Percentiles rank a stretch among this genome's conserved stretches.
Conservation (phyloP, 768 basidiomycete genomes). For the Tylopilus cervinicoccineus region DNA sequence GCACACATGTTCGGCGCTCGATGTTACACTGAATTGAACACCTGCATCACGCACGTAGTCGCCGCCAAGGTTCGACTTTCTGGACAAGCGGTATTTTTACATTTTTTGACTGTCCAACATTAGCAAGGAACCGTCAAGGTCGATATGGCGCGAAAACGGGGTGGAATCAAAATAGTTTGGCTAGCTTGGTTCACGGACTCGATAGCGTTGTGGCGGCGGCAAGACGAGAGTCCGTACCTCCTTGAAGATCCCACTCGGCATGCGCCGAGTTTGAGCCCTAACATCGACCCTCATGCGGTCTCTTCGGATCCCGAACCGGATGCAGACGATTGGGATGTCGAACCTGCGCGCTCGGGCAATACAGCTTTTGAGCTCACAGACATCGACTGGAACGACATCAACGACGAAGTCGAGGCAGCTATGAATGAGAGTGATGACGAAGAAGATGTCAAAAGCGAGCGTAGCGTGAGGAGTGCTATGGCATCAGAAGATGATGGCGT, state of each 20-base stretch:
- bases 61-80: slow-evolving; percentile 66
- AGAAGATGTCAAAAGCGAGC: slow-evolving; percentile 35
- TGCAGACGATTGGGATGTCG: slow-evolving; percentile 64
- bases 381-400: slow-evolving; percentile 80
- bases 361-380: slow-evolving; percentile 48
- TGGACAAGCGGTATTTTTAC: slow-evolving; percentile 1
- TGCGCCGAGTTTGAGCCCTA: slow-evolving; percentile 40
- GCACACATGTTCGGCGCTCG: slow-evolving; percentile 87
- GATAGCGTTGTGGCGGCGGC: slow-evolving; percentile 80
- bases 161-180: slow-evolving; percentile 82
- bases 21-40: slow-evolving; percentile 65
- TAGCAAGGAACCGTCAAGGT: slow-evolving; percentile 93
- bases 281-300: slow-evolving; percentile 46
- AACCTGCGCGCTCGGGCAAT: slow-evolving; percentile 31
- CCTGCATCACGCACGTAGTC: slow-evolving; percentile 82
- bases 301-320: slow-evolving; percentile 68
- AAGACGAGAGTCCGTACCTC: slow-evolving; percentile 75
- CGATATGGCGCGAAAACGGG: slow-evolving; percentile 71
- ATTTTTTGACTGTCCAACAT: slow-evolving; percentile 1
- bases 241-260: slow-evolving; percentile 54
- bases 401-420: slow-evolving; percentile 83
- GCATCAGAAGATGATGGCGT: slow-evolving; percentile 46
- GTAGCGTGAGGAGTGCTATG: slow-evolving; percentile 41
- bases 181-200: slow-evolving; percentile 88
- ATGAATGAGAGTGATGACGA: slow-evolving; percentile 76